Evolutionary conservation across 1,284 basidiomycete genomes (phyloP), one percentile per base, ranked within the genome.

Genomic region (Uromyces viciae-fabae): DNA sequence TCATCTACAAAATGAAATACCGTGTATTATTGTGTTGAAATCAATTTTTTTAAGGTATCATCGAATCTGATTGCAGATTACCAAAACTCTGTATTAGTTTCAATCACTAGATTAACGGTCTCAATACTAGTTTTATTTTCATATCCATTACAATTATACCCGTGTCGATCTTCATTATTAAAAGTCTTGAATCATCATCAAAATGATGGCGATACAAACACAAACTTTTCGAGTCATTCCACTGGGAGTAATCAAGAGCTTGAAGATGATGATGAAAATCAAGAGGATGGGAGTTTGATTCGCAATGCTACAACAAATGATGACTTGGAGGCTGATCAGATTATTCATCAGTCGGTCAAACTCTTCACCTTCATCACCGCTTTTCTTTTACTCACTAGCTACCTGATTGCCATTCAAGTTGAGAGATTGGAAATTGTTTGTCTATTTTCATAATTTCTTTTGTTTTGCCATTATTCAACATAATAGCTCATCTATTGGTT

Each of bases 131-230:
- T 84, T 49, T 78, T 86, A 52, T 85, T 85, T 66, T 85, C 83
- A 17, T 97, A 98, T 86, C 94, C 95, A 0, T 86, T 98, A 68
- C 95, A 98, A 87, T 91, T 95, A 3, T 93, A 96, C 82, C 97
- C 97, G 0, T 98, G 95, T 85, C 89, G 97, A 73, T 93, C 92
- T 83, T 95, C 93, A 84, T 87, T 99, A 54, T 94, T 96, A 87
- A 96, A 97, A 86, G 91, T 95, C 40, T 91, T 98, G 54, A 86
- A 86, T 31, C 49, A 78, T 19, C 17, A 68, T 22, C 56, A 25
- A 19, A 46, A 22, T 22, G 43, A 76, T 46, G 40, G 11, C 11
- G 0, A 31, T 66, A 15, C 19, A 15, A 43, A 8, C 17, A 38
- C 49, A 62, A 11, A 52, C 19, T 0, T 9, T 8, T 33, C 40